These are phyloP conservation scores for Ogataea nitratoaversa DNA, from an alignment of 805 yeast species.

Conservation along the genomic window DNA sequence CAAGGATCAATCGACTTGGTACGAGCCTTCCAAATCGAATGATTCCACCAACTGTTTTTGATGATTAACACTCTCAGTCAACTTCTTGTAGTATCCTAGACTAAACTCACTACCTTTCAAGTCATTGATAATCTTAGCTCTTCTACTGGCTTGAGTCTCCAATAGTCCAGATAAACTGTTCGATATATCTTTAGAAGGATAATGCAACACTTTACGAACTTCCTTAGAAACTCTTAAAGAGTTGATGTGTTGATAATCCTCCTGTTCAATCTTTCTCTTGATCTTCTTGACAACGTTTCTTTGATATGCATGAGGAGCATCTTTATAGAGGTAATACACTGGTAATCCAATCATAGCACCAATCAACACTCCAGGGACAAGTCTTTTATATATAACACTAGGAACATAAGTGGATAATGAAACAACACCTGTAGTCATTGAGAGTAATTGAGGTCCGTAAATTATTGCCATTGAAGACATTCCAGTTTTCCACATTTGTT, in stretches of 20 bases:
- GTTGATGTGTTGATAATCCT: constrained; percentile 77
- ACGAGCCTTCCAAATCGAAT: constrained; percentile 14
- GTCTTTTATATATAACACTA: constrained; percentile 15
- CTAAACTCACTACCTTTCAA: constrained; percentile 56
- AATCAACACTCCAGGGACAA: constrained; percentile 31
- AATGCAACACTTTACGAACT: constrained; percentile 72
- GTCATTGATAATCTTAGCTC: constrained; percentile 48
- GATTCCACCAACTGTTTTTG: constrained; percentile 18
- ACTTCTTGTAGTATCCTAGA: constrained; percentile 47
- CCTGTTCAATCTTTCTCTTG: constrained; percentile 51
- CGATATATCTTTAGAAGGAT: constrained; percentile 79
- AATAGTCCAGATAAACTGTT: constrained; percentile 61
- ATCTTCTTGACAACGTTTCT: constrained; percentile 75
- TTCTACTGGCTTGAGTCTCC: constrained; percentile 55
- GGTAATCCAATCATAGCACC: constrained; percentile 33
- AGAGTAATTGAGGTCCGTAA: constrained; percentile 27
- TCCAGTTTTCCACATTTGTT: constrained; percentile 25
- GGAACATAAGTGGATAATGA: constrained; percentile 29
- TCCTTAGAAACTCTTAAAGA: constrained; percentile 78
- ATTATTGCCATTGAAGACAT: constrained; percentile 22
- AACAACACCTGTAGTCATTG: constrained; percentile 28
- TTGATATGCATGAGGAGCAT: constrained; percentile 87
- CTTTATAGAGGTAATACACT: constrained; percentile 55
- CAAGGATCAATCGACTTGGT: constrained; percentile 4
- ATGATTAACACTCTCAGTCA: constrained; percentile 27